Evolutionary conservation across 2,329 filamentous ascomycete species (phyloP).

Genomic region (Lizonia empirigonia): DNA sequence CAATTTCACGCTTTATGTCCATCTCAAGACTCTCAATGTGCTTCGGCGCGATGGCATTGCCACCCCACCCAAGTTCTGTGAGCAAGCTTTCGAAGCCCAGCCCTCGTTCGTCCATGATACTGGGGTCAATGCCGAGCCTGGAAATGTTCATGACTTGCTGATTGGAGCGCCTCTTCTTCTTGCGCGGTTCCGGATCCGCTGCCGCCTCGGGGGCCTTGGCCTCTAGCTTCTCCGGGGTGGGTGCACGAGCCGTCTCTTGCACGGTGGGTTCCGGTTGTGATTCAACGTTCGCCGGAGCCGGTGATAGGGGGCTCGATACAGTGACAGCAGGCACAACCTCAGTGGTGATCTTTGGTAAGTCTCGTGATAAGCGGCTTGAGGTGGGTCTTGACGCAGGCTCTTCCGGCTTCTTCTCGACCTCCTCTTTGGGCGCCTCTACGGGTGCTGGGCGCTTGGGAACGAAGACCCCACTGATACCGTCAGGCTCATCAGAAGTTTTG

Average conservation of each 20-base stretch:
- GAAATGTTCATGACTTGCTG: constrained; percentile 81
- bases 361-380: constrained; percentile 38
- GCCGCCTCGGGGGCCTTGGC: constrained; percentile 11
- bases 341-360: constrained; percentile 37
- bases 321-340: constrained; percentile 44
- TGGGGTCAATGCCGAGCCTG: constrained; percentile 76
- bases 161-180: constrained; percentile 68
- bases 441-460: constrained; percentile 63
- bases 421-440: constrained; percentile 33
- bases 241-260: constrained; percentile 44
- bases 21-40: constrained; percentile 80
- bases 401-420: constrained; percentile 35
- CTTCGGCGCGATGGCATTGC: constrained; percentile 73
- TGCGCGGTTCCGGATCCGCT: constrained; percentile 55
- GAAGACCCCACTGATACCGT: constrained; percentile 88
- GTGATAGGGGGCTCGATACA: constrained; percentile 40
- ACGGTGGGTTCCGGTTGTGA: constrained; percentile 18
- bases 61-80: constrained; percentile 88
- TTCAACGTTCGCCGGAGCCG: constrained; percentile 21
- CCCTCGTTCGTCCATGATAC: constrained; percentile 75
- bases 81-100: constrained; percentile 82
- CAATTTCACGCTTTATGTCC: constrained; percentile 85
- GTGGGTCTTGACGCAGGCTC: constrained; percentile 23
- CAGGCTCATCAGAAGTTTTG: constrained; percentile 70
- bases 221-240: constrained; percentile 41